These are phyloP conservation scores for Nicotiana rustica DNA, from an alignment of 305 asterid species.

Conservation along the genomic window DNA sequence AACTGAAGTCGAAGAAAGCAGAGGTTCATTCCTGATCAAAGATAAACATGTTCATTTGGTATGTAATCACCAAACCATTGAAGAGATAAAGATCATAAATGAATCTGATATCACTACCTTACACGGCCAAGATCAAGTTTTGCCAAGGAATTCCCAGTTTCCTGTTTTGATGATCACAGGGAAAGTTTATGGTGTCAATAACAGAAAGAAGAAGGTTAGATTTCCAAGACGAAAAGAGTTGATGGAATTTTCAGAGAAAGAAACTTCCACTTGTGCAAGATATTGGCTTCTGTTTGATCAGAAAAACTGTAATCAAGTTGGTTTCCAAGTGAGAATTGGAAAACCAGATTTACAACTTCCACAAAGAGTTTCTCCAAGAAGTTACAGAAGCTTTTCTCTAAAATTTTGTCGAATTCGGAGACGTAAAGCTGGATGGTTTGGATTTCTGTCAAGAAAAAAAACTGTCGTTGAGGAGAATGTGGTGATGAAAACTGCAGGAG, in stretches of 20 bases:
- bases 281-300: slow-evolving; percentile 84
- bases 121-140: slow-evolving; percentile 41
- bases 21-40: slow-evolving; percentile 82
- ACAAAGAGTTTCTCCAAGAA: slow-evolving; percentile 59
- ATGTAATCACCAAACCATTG: slow-evolving; percentile 81
- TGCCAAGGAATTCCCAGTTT: slow-evolving; percentile 27
- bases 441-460: slow-evolving; percentile 50
- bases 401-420: slow-evolving; percentile 56
- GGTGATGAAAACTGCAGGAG: slow-evolving; percentile 49
- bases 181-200: slow-evolving; percentile 54
- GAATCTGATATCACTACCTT: slow-evolving; percentile 41
- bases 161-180: slow-evolving; percentile 71
- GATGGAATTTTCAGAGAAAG: slow-evolving; percentile 41
- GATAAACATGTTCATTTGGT: slow-evolving; percentile 61
- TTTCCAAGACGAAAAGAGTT: slow-evolving; percentile 32
- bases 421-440: slow-evolving; percentile 52
- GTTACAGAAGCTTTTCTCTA: slow-evolving; percentile 53
- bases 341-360: slow-evolving; percentile 53
- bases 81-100: slow-evolving; percentile 52
- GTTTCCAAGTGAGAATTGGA: slow-evolving; percentile 74
- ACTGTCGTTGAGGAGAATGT: slow-evolving; percentile 54
- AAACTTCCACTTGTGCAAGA: slow-evolving; percentile 52
- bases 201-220: slow-evolving; percentile 38
- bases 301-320: slow-evolving; percentile 65
- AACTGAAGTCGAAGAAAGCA: slow-evolving; percentile 88